Percentiles rank a stretch among this genome's conserved stretches.
phyloP scores from a whole-genome alignment of 345 rosid species.

The Garcia nutans region DNA sequence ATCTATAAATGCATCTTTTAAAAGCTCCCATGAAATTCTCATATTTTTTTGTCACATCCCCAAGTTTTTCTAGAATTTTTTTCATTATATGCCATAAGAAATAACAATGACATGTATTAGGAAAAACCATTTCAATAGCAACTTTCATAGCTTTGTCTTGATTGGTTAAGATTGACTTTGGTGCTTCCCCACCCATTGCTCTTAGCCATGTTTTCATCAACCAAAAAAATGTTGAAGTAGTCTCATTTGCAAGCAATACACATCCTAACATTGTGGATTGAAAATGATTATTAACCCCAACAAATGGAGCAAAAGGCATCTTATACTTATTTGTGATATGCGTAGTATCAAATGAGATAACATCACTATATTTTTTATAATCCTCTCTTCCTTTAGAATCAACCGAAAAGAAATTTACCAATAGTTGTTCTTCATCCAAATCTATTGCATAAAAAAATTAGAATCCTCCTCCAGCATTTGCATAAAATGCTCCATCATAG shows the following conservation, averaged over 20 bases:
- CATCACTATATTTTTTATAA: conserved; percentile 41
- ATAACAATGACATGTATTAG: conserved; percentile 44
- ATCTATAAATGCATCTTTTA: no score
- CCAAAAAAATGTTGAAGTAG: conserved; percentile 40
- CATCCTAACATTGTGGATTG: conserved; percentile 48
- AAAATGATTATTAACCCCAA: conserved; percentile 47
- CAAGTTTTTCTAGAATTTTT: conserved; percentile 42
- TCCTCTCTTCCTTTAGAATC: conserved; percentile 51
- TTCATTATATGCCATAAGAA: conserved; percentile 49
- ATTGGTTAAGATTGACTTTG: conserved; percentile 43
- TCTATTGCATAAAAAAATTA: conserved; percentile 43
- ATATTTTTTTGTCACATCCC: conserved; percentile 37
- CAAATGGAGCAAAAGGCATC: conserved; percentile 41
- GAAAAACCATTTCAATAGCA: conserved; percentile 38
- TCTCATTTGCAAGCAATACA: conserved; percentile 48
- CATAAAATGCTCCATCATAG: conserved; percentile 46
- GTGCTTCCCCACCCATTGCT: conserved; percentile 49
- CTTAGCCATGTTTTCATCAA: conserved; percentile 46
- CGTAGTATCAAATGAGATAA: conserved; percentile 48
- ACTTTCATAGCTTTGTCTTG: conserved; percentile 44
- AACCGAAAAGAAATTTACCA: conserved; percentile 46
- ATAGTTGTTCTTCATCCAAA: conserved; percentile 40
- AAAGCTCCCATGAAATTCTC: no score
- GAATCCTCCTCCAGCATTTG: conserved; percentile 39
- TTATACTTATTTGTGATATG: conserved; percentile 46